A percentile compares a stretch with the other conserved stretches of the same genome.
Conservation (phyloP, 805 yeast species). For the Kodamaea jinghongensis region DNA sequence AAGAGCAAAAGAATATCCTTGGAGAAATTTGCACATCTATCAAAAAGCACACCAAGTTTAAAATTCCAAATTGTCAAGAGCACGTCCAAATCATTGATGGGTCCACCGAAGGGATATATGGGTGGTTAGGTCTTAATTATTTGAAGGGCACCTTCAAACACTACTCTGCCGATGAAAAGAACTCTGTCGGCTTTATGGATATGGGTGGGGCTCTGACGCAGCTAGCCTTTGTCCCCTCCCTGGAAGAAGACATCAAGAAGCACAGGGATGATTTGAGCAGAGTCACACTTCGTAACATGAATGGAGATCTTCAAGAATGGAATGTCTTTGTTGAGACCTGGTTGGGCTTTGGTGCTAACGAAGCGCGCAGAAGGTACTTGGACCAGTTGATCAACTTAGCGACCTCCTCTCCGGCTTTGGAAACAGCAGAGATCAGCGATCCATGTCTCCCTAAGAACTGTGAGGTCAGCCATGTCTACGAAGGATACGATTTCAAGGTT, state of each 20-base stretch:
- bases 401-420: constrained; percentile 13
- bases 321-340: constrained; percentile 90
- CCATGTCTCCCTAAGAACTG: constrained; percentile 81
- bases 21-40: constrained; percentile 59
- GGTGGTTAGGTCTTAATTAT: constrained; percentile 93
- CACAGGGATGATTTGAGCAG: constrained; percentile 74
- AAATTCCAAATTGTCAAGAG: constrained; percentile 55
- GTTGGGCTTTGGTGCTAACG: constrained; percentile 97
- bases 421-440: constrained; percentile 44
- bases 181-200: constrained; percentile 89
- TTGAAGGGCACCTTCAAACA: constrained; percentile 46
- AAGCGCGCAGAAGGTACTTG: constrained; percentile 76
- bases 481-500: constrained; percentile 48
- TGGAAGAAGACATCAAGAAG: constrained; percentile 51
- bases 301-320: constrained; percentile 76
- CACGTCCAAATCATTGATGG: constrained; percentile 91
- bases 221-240: constrained; percentile 84
- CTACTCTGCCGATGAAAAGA: neutral
- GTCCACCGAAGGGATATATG: constrained; percentile 89
- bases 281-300: constrained; percentile 61
- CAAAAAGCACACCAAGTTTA: constrained; percentile 53
- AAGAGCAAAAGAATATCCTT: constrained; percentile 53
- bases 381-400: constrained; percentile 46
- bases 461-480: constrained; percentile 42
- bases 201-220: constrained; percentile 99